These are phyloP conservation scores for Grosmannia huntii DNA, from an alignment of 2,329 filamentous ascomycete species.

Conservation along the genomic window DNA sequence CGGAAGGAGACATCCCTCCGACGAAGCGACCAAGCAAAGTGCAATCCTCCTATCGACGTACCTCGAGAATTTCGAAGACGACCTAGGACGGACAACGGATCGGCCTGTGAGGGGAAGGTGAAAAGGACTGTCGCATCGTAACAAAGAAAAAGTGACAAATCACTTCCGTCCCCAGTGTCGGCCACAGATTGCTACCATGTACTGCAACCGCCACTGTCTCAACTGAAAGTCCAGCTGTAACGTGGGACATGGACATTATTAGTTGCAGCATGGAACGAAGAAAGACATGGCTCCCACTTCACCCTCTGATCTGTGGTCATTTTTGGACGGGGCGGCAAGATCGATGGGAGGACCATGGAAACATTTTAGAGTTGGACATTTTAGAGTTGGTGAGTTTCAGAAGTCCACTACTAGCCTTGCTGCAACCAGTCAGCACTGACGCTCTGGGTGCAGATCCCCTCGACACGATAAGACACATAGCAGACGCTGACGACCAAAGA, in stretches of 20 bases:
- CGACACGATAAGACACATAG: no score
- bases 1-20: not conserved
- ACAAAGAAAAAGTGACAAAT: not conserved
- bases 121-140: not conserved
- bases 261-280: not conserved
- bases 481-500: not conserved
- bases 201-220: no score
- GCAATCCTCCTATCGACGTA: no score
- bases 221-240: no score
- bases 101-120: no score
- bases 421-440: not conserved
- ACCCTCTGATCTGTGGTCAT: not conserved
- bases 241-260: no score
- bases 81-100: no score
- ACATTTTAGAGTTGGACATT: not conserved
- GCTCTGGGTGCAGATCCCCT: no score
- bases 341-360: not conserved
- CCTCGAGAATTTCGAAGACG: no score
- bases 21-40: not conserved
- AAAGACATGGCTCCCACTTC: not conserved
- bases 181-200: no score
- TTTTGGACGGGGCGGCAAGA: not conserved
- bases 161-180: not conserved
- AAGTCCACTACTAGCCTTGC: not conserved
- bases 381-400: not conserved